Conservation (phyloP, 2,329 filamentous ascomycete species). For the Cercospora citrullina region DNA sequence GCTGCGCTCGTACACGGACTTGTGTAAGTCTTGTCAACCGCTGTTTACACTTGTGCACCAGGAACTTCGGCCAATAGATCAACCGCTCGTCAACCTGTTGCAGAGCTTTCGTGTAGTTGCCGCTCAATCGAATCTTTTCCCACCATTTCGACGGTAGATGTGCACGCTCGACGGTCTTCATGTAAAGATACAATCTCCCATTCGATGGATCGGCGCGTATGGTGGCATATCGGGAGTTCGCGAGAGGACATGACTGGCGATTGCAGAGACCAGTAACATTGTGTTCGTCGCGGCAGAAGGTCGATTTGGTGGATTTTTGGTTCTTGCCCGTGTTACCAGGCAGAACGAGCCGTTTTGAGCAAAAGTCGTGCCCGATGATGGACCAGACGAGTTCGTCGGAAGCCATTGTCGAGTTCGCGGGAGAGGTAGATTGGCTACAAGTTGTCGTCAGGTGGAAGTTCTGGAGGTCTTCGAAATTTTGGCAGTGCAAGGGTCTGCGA, state of each 20-base stretch:
- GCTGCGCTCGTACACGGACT: slow-evolving; percentile 75
- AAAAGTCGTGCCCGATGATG: slow-evolving; percentile 93
- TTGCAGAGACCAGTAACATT: slow-evolving; percentile 66
- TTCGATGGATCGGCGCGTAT: slow-evolving; percentile 79
- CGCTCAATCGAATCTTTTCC: slow-evolving; percentile 86
- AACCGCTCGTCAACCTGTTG: slow-evolving; percentile 81
- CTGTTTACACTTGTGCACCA: slow-evolving; percentile 95
- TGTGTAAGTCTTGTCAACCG: slow-evolving; percentile 88
- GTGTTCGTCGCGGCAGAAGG: slow-evolving; percentile 85
- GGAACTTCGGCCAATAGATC: slow-evolving; percentile 92
- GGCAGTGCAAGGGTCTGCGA: slow-evolving; percentile 5
- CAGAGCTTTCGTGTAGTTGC: slow-evolving; percentile 87
- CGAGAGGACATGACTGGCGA: slow-evolving; percentile 83
- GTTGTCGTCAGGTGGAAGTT: not conserved
- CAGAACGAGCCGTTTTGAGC: slow-evolving; percentile 86
- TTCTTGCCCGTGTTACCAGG: slow-evolving; percentile 34
- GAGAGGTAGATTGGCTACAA: not conserved
- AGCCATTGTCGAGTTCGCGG: slow-evolving; percentile 58
- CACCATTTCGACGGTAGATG: slow-evolving; percentile 90
- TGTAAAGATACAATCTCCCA: slow-evolving; percentile 87
- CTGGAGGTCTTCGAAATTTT: slow-evolving; percentile 6
- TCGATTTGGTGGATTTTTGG: slow-evolving; percentile 77
- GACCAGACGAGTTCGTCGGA: slow-evolving; percentile 98
- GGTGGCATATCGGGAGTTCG: slow-evolving; percentile 90
- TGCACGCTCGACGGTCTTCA: slow-evolving; percentile 88